Evolutionary conservation across 1,284 basidiomycete species (phyloP).

Genomic region (Kwoniella shivajii): DNA sequence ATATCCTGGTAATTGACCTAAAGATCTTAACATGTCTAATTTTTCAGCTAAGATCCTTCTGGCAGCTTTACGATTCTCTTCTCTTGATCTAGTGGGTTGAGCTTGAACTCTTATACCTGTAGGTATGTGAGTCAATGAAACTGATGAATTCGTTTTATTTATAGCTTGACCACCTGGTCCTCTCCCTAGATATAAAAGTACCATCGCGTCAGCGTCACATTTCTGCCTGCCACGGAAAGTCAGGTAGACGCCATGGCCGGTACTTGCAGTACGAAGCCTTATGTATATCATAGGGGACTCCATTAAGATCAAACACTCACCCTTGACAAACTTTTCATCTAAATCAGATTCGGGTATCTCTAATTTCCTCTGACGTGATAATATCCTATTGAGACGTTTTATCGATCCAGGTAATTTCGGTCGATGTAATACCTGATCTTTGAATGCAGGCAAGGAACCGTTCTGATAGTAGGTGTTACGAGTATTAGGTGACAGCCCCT

Average conservation of each 20-base stretch:
- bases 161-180: constrained; percentile 57
- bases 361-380: constrained; percentile 29
- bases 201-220: background rate
- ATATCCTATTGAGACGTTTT: constrained; percentile 45
- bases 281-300: background rate
- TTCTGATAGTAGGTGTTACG: too few species aligned
- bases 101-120: constrained; percentile 55
- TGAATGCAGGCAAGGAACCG: too few species aligned
- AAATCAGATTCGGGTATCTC: constrained; percentile 49
- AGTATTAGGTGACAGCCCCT: too few species aligned
- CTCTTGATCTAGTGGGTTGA: constrained; percentile 55
- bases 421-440: constrained; percentile 15
- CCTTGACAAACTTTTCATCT: constrained; percentile 52
- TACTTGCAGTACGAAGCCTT: background rate
- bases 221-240: background rate
- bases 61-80: constrained; percentile 54
- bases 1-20: constrained; percentile 30
- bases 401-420: constrained; percentile 38
- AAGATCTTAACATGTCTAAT: constrained; percentile 40
- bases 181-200: constrained; percentile 33
- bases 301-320: constrained; percentile 25
- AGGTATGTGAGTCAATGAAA: constrained; percentile 53
- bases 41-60: constrained; percentile 50
- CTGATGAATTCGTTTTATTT: constrained; percentile 56
- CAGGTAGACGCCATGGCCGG: background rate